Evolutionary conservation across 2,329 filamentous ascomycete genomes (phyloP).

Genomic region (Penicillium frequentans): DNA sequence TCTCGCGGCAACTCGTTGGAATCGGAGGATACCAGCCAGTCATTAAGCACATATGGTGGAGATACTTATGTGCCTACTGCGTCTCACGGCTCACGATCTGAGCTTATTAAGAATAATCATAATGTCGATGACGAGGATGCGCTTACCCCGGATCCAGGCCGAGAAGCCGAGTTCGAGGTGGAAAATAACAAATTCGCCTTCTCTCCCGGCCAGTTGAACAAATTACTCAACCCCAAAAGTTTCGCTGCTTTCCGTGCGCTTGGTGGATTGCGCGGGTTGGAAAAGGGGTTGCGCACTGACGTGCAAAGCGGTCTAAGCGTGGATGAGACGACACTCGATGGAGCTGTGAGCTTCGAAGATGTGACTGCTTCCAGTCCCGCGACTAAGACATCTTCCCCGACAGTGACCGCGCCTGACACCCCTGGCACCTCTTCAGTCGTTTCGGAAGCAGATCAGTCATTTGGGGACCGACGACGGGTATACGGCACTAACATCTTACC

Average conservation of each 20-base stretch:
- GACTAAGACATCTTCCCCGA: slow-evolving; percentile 31
- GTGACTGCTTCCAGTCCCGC: slow-evolving; percentile 31
- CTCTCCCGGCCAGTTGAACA: slow-evolving; percentile 70
- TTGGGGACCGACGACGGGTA: slow-evolving; percentile 66
- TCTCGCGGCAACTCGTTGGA: slow-evolving; percentile 66
- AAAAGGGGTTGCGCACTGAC: slow-evolving; percentile 70
- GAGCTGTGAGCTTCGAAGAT: slow-evolving; percentile 68
- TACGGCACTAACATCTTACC: slow-evolving; percentile 70
- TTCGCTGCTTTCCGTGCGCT: slow-evolving; percentile 72
- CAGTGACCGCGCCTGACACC: slow-evolving; percentile 3
- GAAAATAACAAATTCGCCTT: slow-evolving; percentile 72
- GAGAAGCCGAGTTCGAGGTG: slow-evolving; percentile 67
- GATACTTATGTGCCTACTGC: slow-evolving; percentile 53
- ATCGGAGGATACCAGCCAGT: slow-evolving; percentile 57
- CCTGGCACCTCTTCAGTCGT: neutral
- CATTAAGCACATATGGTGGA: slow-evolving; percentile 54
- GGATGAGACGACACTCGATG: slow-evolving; percentile 66
- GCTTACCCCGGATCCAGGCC: slow-evolving; percentile 68
- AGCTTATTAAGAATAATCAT: slow-evolving; percentile 43
- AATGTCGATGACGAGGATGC: slow-evolving; percentile 63
- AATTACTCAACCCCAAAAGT: slow-evolving; percentile 78
- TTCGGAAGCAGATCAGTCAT: slow-evolving; percentile 40
- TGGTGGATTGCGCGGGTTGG: slow-evolving; percentile 70
- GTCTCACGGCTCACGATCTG: slow-evolving; percentile 44
- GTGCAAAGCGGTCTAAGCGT: slow-evolving; percentile 64